Evolutionary conservation across 148 eudicot species (phyloP).

Genomic region (Selenicereus undatus): DNA sequence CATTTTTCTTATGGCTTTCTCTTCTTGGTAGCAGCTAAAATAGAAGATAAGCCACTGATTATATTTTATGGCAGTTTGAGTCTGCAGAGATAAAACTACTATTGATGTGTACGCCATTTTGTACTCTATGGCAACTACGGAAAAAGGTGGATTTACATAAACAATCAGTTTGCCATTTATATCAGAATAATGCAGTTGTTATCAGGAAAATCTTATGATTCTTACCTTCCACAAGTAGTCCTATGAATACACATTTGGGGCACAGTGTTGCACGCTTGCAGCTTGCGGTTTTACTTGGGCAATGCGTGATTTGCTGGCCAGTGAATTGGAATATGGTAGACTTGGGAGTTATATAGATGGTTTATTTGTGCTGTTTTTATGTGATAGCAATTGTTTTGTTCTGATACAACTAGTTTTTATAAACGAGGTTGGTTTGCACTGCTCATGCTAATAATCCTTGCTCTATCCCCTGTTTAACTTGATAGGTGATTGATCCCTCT

Average conservation of each 20-base stretch:
- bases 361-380: neutral
- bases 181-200: neutral
- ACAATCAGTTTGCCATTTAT: neutral
- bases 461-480: constrained; percentile 2
- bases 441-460: constrained; percentile 5
- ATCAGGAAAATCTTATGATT: neutral
- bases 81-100: too few relatives aligned
- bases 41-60: too few relatives aligned
- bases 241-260: neutral
- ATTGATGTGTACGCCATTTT: neutral
- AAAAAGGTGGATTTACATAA: neutral
- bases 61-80: too few relatives aligned
- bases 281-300: neutral
- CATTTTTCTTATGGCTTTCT: neutral
- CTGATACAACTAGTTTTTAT: constrained; percentile 11
- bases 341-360: neutral
- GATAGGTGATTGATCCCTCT: constrained; percentile 51
- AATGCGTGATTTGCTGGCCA: neutral
- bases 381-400: neutral
- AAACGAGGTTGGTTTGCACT: constrained; percentile 7
- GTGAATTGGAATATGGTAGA: neutral
- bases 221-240: neutral
- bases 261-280: neutral
- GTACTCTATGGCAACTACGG: neutral
- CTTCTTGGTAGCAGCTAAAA: too few relatives aligned